Base-by-base conservation (phyloP, 495 filamentous ascomycete genomes). In the Podospora sp. region DNA sequence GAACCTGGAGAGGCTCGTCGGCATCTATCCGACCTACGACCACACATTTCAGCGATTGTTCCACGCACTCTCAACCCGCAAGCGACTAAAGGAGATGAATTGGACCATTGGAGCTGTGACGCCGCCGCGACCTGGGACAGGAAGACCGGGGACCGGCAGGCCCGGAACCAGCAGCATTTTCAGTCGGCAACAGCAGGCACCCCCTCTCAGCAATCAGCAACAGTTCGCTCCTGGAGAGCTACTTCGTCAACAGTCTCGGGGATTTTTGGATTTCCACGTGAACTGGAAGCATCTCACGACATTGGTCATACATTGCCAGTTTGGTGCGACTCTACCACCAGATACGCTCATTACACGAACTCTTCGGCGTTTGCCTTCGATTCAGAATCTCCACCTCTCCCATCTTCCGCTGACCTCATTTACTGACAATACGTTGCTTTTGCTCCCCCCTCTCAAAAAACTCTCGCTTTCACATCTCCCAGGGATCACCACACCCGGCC, bases 51-150 rank as follows among this genome's bases (percentile, higher is more conserved):
- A 91, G 71, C 89, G 91, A 49, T 75, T 93, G 9, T 89, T 90
- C 21, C 87, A 94, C 72, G 92, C 93, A 1, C 77, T 97, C 52
- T 92, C 92, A 1, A 93, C 92, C 1, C 81, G 92, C 33, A 84
- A 79, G 61, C 87, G 87, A 22, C 72, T 97, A 52, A 91, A 87
- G 72, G 91, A 95, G 74, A 90, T 92, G 71, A 83, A 89, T 36
- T 97, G 94, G 94, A 82, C 93, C 6, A 74, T 97, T 24, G 40
- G 40, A 46, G 40, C 40, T 14, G 40, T 46, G 5, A 11, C 40
- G 16, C 14, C 16, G 40, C 40, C 40, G 40, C 40, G 40, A 6
- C 5, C 40, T 46, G 40, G 40, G 5, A 46, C 40, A 14, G 40
- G 40, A 46, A 46, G 40, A 46, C 40, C 40, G 5, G 40, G 40